phyloP scores from a whole-genome alignment of 2,329 filamentous ascomycete genomes.

The Aspergillus amoenus region DNA sequence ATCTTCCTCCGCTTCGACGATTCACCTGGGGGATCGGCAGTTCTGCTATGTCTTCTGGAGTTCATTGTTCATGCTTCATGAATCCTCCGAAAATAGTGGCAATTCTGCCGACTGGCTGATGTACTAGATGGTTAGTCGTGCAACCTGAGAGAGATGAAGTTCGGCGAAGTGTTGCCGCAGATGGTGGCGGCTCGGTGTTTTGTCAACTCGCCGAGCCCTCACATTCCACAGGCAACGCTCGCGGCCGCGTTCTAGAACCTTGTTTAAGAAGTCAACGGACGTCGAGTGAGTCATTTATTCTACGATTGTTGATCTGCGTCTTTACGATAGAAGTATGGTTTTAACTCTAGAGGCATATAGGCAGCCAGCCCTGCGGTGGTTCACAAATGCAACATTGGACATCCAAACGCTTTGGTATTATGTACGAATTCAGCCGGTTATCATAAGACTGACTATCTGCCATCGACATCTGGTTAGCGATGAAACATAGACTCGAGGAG shows the following conservation, averaged over 20 bases:
- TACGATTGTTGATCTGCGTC: no score
- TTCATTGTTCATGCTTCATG: conserved; percentile 15
- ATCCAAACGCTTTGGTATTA: not conserved
- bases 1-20: conserved; percentile 28
- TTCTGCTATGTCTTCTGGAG: conserved; percentile 13
- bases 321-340: no score
- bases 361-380: not conserved
- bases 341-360: not conserved
- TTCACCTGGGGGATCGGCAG: conserved; percentile 12
- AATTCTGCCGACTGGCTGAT: not conserved
- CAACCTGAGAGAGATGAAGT: not conserved
- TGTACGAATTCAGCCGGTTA: not conserved
- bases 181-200: not conserved
- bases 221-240: no score
- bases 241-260: not conserved
- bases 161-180: not conserved
- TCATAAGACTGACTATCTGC: conserved; percentile 1
- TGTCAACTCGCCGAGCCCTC: not conserved
- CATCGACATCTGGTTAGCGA: conserved; percentile 7
- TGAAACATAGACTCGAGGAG: conserved; percentile 1
- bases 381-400: no score
- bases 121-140: not conserved
- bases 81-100: not conserved
- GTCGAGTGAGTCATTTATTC: no score
- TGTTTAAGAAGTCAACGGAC: not conserved